A percentile compares a stretch with the other conserved stretches of the same genome.
phyloP scores from a whole-genome alignment of 2,329 filamentous ascomycete species.

The Alternaria longipes region DNA sequence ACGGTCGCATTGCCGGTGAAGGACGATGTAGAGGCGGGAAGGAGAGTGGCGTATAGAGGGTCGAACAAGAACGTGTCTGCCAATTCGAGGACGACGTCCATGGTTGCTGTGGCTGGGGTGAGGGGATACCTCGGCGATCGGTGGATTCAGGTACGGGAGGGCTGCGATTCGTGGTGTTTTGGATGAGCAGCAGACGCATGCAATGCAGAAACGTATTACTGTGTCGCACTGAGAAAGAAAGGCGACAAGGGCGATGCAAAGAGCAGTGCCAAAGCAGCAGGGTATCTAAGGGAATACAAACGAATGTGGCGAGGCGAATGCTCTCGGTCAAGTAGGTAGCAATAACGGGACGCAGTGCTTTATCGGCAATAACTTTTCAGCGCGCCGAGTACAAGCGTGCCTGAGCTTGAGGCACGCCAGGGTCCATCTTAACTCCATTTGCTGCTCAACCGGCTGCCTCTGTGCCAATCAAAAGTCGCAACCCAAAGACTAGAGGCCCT shows the following conservation, averaged over 20 bases:
- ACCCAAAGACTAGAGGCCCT: background rate
- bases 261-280: background rate
- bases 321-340: conserved; percentile 15
- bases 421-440: conserved; percentile 5
- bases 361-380: conserved; percentile 23
- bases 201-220: conserved; percentile 1
- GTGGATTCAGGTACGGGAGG: conserved; percentile 29
- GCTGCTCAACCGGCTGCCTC: conserved; percentile 1
- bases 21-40: conserved; percentile 65
- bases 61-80: conserved; percentile 85
- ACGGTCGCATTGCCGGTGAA: conserved; percentile 66
- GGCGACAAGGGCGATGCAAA: background rate
- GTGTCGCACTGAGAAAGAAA: background rate
- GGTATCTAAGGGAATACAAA: conserved; percentile 10
- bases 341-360: conserved; percentile 9
- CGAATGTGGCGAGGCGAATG: conserved; percentile 14
- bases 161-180: conserved; percentile 32
- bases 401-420: background rate
- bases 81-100: conserved; percentile 92
- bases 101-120: conserved; percentile 52
- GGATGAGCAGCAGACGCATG: background rate
- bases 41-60: conserved; percentile 74
- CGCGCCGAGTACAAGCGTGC: conserved; percentile 12
- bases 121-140: conserved; percentile 16
- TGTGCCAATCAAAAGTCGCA: conserved; percentile 15